phyloP scores from a whole-genome alignment of 108 stramenopile species.

The Nitzschia sp. region DNA sequence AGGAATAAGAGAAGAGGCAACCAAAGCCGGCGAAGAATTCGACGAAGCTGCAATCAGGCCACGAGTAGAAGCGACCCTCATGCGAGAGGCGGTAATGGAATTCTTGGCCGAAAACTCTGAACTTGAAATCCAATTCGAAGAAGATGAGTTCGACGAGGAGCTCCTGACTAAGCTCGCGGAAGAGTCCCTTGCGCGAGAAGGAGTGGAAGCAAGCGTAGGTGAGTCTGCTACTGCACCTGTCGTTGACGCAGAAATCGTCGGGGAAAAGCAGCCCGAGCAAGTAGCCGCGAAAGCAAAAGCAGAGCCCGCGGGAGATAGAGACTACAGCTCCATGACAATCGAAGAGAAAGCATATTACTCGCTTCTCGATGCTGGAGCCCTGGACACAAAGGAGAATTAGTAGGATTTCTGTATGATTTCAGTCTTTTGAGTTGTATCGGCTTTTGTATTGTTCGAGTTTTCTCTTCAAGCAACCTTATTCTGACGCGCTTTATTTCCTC shows the following conservation, averaged over 20 bases:
- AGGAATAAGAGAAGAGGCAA: conserved; percentile 69
- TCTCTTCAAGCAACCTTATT: background rate
- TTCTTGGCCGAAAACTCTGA: conserved; percentile 78
- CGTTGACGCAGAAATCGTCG: conserved; percentile 21
- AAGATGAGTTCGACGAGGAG: conserved; percentile 69
- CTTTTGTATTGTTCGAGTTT: background rate
- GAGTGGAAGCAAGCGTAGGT: conserved; percentile 26
- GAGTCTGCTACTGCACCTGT: no score
- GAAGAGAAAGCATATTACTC: conserved; percentile 60
- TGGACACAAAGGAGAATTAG: conserved; percentile 17
- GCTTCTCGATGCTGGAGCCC: conserved; percentile 27
- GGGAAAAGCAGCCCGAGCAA: conserved; percentile 17
- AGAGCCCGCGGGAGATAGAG: conserved; percentile 27
- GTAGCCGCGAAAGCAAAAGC: conserved; percentile 11
- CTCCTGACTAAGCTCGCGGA: conserved; percentile 80
- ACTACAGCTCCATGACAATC: conserved; percentile 44
- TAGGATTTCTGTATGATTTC: background rate
- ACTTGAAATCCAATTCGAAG: conserved; percentile 68
- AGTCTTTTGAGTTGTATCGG: background rate
- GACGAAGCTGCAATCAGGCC: conserved; percentile 71
- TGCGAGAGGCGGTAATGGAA: conserved; percentile 77
- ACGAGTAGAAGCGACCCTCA: conserved; percentile 79
- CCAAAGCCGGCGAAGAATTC: conserved; percentile 55
- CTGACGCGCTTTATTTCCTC: background rate
- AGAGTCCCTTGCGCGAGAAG: conserved; percentile 68